Base-by-base conservation (phyloP, 176 grass and related monocot species). In the Poa pratensis region DNA sequence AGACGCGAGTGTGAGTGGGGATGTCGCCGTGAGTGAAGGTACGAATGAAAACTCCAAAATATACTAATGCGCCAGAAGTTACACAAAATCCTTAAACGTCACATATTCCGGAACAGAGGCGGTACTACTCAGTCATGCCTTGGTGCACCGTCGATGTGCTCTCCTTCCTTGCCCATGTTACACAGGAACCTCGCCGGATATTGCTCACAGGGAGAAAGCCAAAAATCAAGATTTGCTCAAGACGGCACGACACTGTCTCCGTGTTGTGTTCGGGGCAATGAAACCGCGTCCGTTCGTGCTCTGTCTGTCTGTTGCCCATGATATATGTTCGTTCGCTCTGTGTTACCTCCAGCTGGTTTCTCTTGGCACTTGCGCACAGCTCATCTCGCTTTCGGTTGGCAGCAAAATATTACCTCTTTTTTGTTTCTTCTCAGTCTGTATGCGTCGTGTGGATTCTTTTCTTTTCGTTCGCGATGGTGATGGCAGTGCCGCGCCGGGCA, bases 331-430 rank as follows among this genome's bases (percentile, higher is more conserved):
- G 57, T n/a, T 61, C 40, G 7, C 27, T 27, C 40, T 60, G 18
- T 22, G 28, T 62, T 46, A 46, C 43, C 43, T 46, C 84, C 76
- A 73, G 84, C 77, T 80, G 77, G 84, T 80, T 64, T 28, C 15
- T 73, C 67, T 67, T 77, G 73, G 60, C 83, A 19, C 27, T 12
- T 12, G 27, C 23, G 52, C 55, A n/a, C 17, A 50, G 53, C 55
- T 32, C 58, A 53, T 8, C 28, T 46, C n/a, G 75, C 8, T 57
- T 67, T 69, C 17, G 19, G 46, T 69, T 69, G 12, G 63, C 34
- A 53, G 17, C 26, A 35, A 32, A 9, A 35, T 15, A 39, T 13
- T 7, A 11, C 17, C 32, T 2, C 37, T 1, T 42, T 9, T 42
- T 42, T 27, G 58, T 45, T 80, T 28, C 17, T 30, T 43, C 1